Percentiles rank a stretch among this genome's conserved stretches.
Conservation (phyloP, 2,329 filamentous ascomycete species). For the Cladobotryum protrusum region DNA sequence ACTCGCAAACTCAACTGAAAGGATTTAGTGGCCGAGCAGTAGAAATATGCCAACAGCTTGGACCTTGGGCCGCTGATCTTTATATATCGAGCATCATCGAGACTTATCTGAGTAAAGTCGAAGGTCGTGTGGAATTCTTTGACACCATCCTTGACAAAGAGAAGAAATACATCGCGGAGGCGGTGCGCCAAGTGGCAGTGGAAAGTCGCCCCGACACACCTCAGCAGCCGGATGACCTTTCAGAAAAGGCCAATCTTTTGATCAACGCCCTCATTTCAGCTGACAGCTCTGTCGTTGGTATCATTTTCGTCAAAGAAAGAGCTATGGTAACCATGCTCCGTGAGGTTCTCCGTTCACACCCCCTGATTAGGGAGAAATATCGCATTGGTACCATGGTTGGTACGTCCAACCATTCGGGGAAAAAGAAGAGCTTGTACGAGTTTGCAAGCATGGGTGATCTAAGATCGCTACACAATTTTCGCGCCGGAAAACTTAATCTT, state of each 20-base stretch:
- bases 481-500: slow-evolving; percentile 47
- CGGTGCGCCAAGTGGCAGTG: slow-evolving; percentile 34
- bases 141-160: slow-evolving; percentile 43
- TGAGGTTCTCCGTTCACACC: slow-evolving; percentile 49
- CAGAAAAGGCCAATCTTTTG: slow-evolving; percentile 52
- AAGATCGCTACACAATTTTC: slow-evolving; percentile 41
- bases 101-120: slow-evolving; percentile 23
- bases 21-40: slow-evolving; percentile 44
- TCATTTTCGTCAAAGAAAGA: slow-evolving; percentile 63
- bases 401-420: slow-evolving; percentile 33
- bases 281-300: slow-evolving; percentile 43
- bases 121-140: slow-evolving; percentile 20
- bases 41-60: slow-evolving; percentile 52
- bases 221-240: slow-evolving; percentile 30
- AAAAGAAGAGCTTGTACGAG: slow-evolving; percentile 37
- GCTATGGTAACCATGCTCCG: slow-evolving; percentile 54
- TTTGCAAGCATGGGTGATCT: slow-evolving; percentile 27
- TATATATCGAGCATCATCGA: slow-evolving; percentile 51
- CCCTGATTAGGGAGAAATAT: slow-evolving; percentile 40
- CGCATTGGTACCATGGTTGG: slow-evolving; percentile 51
- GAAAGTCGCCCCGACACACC: slow-evolving; percentile 11
- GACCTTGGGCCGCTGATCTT: slow-evolving; percentile 61
- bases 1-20: slow-evolving; percentile 49
- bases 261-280: slow-evolving; percentile 43
- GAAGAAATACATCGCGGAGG: slow-evolving; percentile 47